These are phyloP conservation scores for Tripterygium wilfordii DNA, from an alignment of 177 flowering plant genomes.

Conservation along the genomic window DNA sequence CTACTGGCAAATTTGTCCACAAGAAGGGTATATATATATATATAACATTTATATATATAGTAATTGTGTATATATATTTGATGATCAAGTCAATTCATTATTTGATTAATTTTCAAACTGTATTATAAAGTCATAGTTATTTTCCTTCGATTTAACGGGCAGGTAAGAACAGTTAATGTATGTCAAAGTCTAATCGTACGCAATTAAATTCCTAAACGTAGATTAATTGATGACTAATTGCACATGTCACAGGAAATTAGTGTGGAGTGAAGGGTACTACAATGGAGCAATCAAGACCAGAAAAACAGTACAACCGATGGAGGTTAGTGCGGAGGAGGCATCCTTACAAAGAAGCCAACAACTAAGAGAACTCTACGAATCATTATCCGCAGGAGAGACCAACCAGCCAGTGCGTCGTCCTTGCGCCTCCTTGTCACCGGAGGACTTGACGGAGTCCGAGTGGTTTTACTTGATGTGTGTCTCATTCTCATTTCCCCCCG, in stretches of 20 bases:
- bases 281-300: slow-evolving; percentile 96
- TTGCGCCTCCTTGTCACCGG: slow-evolving; percentile 83
- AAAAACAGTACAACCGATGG: slow-evolving; percentile 91
- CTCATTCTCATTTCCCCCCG: slow-evolving; percentile 88
- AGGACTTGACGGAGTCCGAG: slow-evolving; percentile 93
- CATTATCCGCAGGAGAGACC: slow-evolving; percentile 67
- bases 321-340: slow-evolving; percentile 84
- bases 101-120: too few species aligned
- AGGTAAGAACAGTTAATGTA: too few species aligned
- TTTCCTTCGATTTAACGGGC: too few species aligned
- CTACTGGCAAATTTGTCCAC: slow-evolving; percentile 86
- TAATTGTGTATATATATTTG: too few species aligned
- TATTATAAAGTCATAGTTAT: too few species aligned
- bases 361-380: slow-evolving; percentile 82
- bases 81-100: too few species aligned
- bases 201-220: too few species aligned
- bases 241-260: slow-evolving; percentile 44
- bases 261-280: slow-evolving; percentile 95
- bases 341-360: slow-evolving; percentile 86
- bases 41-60: too few species aligned
- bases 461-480: slow-evolving; percentile 98
- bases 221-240: too few species aligned
- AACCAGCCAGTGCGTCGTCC: slow-evolving; percentile 73
- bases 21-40: slow-evolving; percentile 62
- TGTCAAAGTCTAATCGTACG: too few species aligned